phyloP scores from a whole-genome alignment of 768 basidiomycete genomes.

The Xerocomus potaroensis region DNA sequence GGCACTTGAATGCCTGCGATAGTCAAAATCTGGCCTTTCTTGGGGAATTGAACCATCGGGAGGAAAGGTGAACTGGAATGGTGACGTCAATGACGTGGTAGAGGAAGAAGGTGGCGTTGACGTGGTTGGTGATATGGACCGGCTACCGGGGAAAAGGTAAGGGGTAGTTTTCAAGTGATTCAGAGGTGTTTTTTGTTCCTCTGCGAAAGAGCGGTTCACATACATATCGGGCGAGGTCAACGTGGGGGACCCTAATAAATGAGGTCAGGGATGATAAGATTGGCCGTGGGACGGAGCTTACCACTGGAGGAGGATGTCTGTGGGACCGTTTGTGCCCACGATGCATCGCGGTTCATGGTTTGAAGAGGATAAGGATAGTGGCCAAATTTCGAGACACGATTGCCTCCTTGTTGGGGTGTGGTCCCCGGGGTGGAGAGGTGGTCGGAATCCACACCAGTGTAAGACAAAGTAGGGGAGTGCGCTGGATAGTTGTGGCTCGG shows the following conservation, averaged over 20 bases:
- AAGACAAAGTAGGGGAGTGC: constrained; percentile 47
- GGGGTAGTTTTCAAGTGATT: constrained; percentile 49
- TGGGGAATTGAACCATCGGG: constrained; percentile 48
- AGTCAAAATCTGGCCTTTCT: constrained; percentile 63
- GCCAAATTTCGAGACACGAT: constrained; percentile 50
- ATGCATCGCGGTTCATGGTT: constrained; percentile 28
- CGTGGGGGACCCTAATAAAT: constrained; percentile 56
- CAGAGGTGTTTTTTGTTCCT: constrained; percentile 55
- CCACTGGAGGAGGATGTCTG: constrained; percentile 32
- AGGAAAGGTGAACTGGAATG: constrained; percentile 61
- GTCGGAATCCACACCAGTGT: constrained; percentile 31
- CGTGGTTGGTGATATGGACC: constrained; percentile 66
- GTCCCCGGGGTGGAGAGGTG: constrained; percentile 23
- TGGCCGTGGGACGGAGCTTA: constrained; percentile 24
- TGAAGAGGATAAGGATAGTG: constrained; percentile 44
- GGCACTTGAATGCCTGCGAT: constrained; percentile 51
- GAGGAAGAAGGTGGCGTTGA: constrained; percentile 62
- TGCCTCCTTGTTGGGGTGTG: constrained; percentile 32
- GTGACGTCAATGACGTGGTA: constrained; percentile 55
- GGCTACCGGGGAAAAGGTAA: constrained; percentile 61
- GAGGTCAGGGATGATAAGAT: constrained; percentile 30
- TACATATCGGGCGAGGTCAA: constrained; percentile 45
- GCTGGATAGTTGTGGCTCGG: constrained; percentile 37
- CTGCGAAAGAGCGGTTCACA: constrained; percentile 41
- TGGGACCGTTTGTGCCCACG: constrained; percentile 28